Percentiles rank a stretch among this genome's conserved stretches.
phyloP scores from a whole-genome alignment of 352 stramenopile species.

The Stramenopiles sp. region DNA sequence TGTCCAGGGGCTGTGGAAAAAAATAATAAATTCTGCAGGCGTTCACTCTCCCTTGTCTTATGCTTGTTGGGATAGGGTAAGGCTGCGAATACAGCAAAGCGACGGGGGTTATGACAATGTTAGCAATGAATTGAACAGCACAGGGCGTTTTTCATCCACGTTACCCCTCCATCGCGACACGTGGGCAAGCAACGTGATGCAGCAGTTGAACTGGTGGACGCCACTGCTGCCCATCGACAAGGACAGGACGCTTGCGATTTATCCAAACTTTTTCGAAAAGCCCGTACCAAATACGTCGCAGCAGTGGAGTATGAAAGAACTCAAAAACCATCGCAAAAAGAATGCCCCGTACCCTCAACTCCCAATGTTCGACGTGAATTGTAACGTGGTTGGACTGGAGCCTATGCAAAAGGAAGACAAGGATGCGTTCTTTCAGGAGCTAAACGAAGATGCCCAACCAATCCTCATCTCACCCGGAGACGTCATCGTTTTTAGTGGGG shows the following conservation, averaged over 20 bases:
- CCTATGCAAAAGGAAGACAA: neutral
- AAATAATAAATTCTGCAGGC: neutral
- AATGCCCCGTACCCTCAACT: neutral
- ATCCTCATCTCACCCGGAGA: neutral
- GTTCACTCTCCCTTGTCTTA: neutral
- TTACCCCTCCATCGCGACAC: neutral
- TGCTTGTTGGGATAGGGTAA: slow-evolving; percentile 7
- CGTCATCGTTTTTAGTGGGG: neutral
- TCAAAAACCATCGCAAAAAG: neutral
- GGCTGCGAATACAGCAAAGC: neutral
- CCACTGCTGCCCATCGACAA: neutral
- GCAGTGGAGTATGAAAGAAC: neutral
- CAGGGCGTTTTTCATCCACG: neutral
- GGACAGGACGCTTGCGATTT: neutral
- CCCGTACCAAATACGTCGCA: neutral
- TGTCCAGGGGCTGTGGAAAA: neutral
- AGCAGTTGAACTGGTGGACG: neutral
- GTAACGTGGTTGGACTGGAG: no score
- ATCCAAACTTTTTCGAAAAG: neutral
- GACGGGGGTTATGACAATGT: neutral
- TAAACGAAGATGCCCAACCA: neutral
- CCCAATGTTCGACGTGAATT: neutral
- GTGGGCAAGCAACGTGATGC: neutral
- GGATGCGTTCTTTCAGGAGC: neutral
- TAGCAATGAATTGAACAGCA: neutral